These are phyloP conservation scores for Trichophyton rubrum DNA, from an alignment of 2,329 filamentous ascomycete genomes.

Conservation along the genomic window DNA sequence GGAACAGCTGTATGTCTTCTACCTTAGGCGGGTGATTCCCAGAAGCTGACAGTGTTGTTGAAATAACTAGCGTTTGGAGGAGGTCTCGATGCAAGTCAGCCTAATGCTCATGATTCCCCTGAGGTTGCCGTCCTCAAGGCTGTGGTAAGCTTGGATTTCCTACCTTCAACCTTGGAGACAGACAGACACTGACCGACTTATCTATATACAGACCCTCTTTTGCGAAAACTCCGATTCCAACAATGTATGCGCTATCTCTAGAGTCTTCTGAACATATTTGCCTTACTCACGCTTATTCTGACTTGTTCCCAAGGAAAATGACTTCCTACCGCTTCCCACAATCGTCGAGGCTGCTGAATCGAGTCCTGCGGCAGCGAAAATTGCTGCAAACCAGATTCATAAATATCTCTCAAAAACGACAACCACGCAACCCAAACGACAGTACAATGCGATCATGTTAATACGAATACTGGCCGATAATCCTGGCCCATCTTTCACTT, in stretches of 20 bases:
- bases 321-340: slow-evolving; percentile 79
- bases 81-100: neutral
- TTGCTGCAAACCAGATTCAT: slow-evolving; percentile 67
- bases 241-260: neutral
- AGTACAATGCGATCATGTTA: slow-evolving; percentile 96
- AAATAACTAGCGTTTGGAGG: neutral
- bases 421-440: slow-evolving; percentile 51
- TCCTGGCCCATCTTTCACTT: slow-evolving; percentile 79
- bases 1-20: neutral
- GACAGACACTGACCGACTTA: neutral
- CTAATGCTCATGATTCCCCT: neutral
- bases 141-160: neutral
- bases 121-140: neutral
- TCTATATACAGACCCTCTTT: neutral
- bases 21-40: neutral
- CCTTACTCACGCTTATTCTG: neutral
- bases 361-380: slow-evolving; percentile 69
- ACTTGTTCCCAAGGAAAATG: slow-evolving; percentile 51
- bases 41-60: neutral
- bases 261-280: neutral
- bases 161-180: neutral
- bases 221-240: neutral
- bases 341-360: slow-evolving; percentile 95
- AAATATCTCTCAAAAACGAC: slow-evolving; percentile 69
- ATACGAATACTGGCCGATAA: slow-evolving; percentile 86